Evolutionary conservation across 192 early-diverging fungal species (phyloP), one percentile per base, ranked within the genome.

Genomic region (Dissophora ornata): DNA sequence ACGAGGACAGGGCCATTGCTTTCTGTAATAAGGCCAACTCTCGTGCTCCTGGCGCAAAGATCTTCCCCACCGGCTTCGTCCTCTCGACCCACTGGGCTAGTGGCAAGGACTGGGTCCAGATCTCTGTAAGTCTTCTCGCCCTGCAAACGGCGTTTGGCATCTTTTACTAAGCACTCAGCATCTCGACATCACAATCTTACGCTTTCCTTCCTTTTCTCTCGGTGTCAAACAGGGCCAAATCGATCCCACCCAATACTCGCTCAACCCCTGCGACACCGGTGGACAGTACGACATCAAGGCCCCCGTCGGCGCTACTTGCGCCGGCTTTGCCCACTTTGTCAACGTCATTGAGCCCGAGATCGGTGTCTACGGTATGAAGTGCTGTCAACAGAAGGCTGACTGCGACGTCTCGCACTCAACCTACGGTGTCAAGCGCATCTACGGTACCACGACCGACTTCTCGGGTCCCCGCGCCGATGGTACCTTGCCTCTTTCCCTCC

Each of bases 21-120:
- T 87, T 83, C 67, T 87, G 86, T 62, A 80, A 80, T 29, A 78
- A 78, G 44, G 51, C 62, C 28, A 82, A 79, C 48, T 41, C 82
- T 22, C 49, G 79, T 44, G 86, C 84, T 25, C 62, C 69, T 47
- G 70, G 69, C n/a, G 82, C 86, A 45, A 74, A 79, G 44, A 80
- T 62, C 33, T 78, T 87, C 29, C 73, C 81, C 3, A 25, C 40
- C 21, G 84, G 82, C 19, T 82, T 87, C 54, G 81, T 87, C 53
- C 70, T 71, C 40, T 79, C 82, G 11, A 71, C 79, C 38, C 81
- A 85, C 54, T 85, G 62, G 42, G 77, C 71, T 16, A 53, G 62
- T 12, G 81, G 80, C 13, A 54, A 61, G 16, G 66, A 61, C 10
- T 87, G 82, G 54, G 78, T 87, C 50, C 86, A 87, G 70, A 74